phyloP scores from a whole-genome alignment of 371 early-diverging fungal species.

The Nematocida parisii region DNA sequence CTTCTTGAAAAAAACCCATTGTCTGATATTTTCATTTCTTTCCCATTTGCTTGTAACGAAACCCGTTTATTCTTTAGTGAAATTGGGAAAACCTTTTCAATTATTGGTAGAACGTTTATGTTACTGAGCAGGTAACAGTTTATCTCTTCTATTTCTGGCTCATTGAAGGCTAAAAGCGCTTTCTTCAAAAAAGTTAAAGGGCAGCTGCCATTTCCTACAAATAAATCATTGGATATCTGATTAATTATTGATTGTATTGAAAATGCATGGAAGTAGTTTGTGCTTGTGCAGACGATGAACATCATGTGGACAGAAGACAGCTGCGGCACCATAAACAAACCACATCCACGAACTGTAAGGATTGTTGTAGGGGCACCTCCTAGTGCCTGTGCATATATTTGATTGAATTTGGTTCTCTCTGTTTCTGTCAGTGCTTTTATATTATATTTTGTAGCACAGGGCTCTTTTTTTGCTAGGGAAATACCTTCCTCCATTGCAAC shows the following conservation, averaged over 20 bases:
- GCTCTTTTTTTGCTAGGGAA: too few relatives aligned
- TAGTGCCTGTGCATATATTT: too few relatives aligned
- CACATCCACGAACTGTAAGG: constrained; percentile 19
- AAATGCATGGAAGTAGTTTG: constrained; percentile 42
- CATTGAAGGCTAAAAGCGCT: not conserved
- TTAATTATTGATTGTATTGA: not conserved
- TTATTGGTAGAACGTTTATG: not conserved
- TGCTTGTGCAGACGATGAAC: constrained; percentile 41
- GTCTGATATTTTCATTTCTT: constrained; percentile 19
- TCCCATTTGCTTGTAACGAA: constrained; percentile 7
- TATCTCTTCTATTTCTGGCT: constrained; percentile 33
- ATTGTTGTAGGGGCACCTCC: too few relatives aligned
- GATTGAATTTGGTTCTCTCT: too few relatives aligned
- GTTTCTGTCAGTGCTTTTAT: too few relatives aligned
- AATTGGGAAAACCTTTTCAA: constrained; percentile 41
- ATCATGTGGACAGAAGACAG: not conserved
- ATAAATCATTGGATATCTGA: constrained; percentile 19
- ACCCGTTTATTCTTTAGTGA: constrained; percentile 1
- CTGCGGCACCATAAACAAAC: constrained; percentile 32
- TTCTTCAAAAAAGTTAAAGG: not conserved
- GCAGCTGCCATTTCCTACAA: not conserved
- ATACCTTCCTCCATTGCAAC: too few relatives aligned
- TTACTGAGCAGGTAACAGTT: constrained; percentile 13
- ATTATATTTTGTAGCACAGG: too few relatives aligned
- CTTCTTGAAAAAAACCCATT: constrained; percentile 1